Evolutionary conservation across 2,329 filamentous ascomycete genomes (phyloP), one percentile per base, ranked within the genome.

Genomic region (Arthrobotrys musiformis): DNA sequence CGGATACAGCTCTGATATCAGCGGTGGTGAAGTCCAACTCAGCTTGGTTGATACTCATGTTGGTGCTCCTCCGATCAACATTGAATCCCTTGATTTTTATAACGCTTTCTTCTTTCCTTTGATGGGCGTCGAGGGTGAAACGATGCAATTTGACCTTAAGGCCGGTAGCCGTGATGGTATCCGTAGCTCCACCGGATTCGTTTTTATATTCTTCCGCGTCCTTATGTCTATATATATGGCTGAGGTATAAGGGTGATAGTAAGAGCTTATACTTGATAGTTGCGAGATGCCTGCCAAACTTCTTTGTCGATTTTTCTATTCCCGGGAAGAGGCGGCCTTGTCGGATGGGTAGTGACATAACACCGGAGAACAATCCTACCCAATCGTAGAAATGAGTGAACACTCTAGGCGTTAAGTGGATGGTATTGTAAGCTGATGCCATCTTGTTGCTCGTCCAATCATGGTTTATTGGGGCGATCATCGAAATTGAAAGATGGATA

Each of bases 331-430:
- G 87, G 54, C 89, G 88, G 15, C 95, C 95, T 85, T 99, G 96
- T 0, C 95, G 92, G 70, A 99, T 91, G 9, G 95, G 96, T 28
- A 99, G 86, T 9, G 94, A 96, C 90, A 98, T 93, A 7, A 94
- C 92, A 0, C 94, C 94, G 7, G 93, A 93, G 84, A 99, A 99
- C 80, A 98, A 89, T 0, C 92, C 94, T 93, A 94, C 98, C 95
- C 95, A 99, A 70, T 90, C 90, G 85, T 94, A 98, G 86, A 99
- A 99, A 83, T 99, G 95, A 0, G 94, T 97, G 83, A 99, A 99
- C 86, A 99, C 97, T 7, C 94, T 90, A 4, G 95, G 95, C 0
- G 92, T 95, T 30, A 99, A 87, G 83, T 99, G 96, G 0, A 98
- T 92, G 0, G 94, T 93, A 82, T 99, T 99, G 86, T 99, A 99